Base-by-base conservation (phyloP, 768 basidiomycete genomes). In the Artomyces pyxidatus region DNA sequence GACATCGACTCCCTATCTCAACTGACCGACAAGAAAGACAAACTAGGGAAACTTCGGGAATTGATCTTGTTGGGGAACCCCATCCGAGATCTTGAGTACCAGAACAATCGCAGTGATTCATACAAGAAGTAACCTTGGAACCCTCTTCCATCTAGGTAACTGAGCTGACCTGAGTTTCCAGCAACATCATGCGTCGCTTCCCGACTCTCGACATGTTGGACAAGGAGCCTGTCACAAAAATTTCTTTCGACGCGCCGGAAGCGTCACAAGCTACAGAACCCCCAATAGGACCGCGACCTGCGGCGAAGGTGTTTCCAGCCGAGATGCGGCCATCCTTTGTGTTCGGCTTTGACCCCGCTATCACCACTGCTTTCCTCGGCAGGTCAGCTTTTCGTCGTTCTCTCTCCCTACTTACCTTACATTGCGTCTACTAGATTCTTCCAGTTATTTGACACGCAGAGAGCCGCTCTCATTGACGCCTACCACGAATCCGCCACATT, bases 401-500 rank as follows among this genome's bases (percentile, higher is more conserved):
- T 12, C 19, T 32, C 42, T 25, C 14, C 42, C 12, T 14, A 9
- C 25, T 23, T 27, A 19, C 29, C 43, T 19, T 40, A 9, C 39
- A 29, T 3, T 16, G n/a, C 23, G 23, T 19, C 26, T 35, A 17
- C 6, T 52, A 94, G 90, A 42, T 96, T 85, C 67, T 93, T 97
- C 68, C 78, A 83, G 8, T 63, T 80, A 2, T 94, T 88, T 64
- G 96, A 99, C 63, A 74, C 69, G 17, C 79, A 88, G 54, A 81
- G 95, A 16, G 66, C 74, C 0, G 67, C 72, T 0, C 74, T 97
- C 6, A 59, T 77, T 14, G 72, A 83, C 40, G 89, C 76, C 17
- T 99, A 98, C 63, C 79, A 88, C 51, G 80, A 87, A 1, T 68
- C 77, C 10, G 88, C 94, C n/a, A 94, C 92, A 7, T 93, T 97